A percentile compares a stretch with the other conserved stretches of the same genome.
Conservation (phyloP, 75 land plant genomes). For the Sequoia sempervirens region DNA sequence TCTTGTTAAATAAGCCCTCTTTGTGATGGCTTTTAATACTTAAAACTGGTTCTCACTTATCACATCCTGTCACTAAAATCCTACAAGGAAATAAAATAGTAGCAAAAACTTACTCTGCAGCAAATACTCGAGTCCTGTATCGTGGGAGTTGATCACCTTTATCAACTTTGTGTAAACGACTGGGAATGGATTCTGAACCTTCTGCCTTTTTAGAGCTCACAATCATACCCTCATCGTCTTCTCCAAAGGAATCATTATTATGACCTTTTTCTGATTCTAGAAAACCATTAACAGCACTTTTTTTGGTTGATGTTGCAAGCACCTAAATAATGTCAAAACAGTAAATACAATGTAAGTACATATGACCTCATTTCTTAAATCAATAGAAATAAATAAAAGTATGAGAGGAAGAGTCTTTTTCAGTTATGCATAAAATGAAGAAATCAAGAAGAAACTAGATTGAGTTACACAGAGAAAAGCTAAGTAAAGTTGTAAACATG, state of each 20-base stretch:
- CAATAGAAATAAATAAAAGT: background rate
- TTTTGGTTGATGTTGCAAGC: constrained; percentile 59
- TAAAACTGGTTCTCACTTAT: background rate
- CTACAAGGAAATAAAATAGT: background rate
- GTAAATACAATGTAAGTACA: background rate
- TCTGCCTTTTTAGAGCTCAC: constrained; percentile 14
- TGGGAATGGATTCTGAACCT: constrained; percentile 13
- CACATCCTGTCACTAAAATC: background rate
- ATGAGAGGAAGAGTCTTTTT: background rate
- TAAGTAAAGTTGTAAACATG: background rate
- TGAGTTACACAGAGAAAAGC: background rate
- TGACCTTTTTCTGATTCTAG: constrained; percentile 19
- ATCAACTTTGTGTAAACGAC: constrained; percentile 13
- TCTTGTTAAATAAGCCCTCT: background rate
- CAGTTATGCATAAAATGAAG: background rate
- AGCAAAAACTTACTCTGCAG: constrained; percentile 82
- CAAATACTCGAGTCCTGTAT: constrained; percentile 89
- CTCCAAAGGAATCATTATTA: constrained; percentile 42
- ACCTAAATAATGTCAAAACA: constrained; percentile 37
- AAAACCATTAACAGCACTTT: constrained; percentile 20
- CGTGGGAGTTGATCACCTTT: constrained; percentile 64
- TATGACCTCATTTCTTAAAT: background rate
- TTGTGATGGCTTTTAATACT: background rate
- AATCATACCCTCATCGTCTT: constrained; percentile 96
- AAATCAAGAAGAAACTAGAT: background rate